phyloP scores from a whole-genome alignment of 2,329 filamentous ascomycete genomes.

The Erysiphe pulchra region DNA sequence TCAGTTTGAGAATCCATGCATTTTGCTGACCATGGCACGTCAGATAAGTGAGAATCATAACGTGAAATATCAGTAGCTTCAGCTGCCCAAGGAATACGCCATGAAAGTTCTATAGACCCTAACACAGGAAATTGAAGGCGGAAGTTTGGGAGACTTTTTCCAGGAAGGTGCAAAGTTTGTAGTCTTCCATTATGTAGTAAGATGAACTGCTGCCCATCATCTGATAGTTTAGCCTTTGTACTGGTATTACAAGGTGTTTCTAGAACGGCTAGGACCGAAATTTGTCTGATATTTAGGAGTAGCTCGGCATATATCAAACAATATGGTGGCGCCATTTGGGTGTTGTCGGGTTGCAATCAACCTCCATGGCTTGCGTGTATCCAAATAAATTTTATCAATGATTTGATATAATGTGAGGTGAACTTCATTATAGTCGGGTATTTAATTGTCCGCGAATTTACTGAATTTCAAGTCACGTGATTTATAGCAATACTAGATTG shows the following conservation, averaged over 20 bases:
- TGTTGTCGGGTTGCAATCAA: neutral
- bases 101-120: conserved; percentile 18
- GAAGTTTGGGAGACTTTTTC: conserved; percentile 9
- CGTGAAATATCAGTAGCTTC: conserved; percentile 1
- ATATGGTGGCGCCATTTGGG: neutral
- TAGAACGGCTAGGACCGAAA: conserved; percentile 30
- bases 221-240: conserved; percentile 16
- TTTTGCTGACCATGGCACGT: conserved; percentile 24
- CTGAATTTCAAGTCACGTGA: too few relatives aligned
- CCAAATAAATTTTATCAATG: too few relatives aligned
- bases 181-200: conserved; percentile 22
- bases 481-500: too few relatives aligned
- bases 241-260: conserved; percentile 13
- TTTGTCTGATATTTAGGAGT: conserved; percentile 35
- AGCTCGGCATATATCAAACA: conserved; percentile 33
- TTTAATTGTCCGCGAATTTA: too few relatives aligned
- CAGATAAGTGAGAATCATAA: conserved; percentile 5
- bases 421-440: too few relatives aligned
- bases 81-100: conserved; percentile 23
- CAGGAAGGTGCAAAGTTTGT: conserved; percentile 15
- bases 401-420: too few relatives aligned
- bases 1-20: conserved; percentile 13
- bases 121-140: conserved; percentile 5
- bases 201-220: conserved; percentile 20
- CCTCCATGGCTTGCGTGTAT: too few relatives aligned